phyloP scores from a whole-genome alignment of 805 yeast genomes.

The Saccharomycopsis babjevae region DNA sequence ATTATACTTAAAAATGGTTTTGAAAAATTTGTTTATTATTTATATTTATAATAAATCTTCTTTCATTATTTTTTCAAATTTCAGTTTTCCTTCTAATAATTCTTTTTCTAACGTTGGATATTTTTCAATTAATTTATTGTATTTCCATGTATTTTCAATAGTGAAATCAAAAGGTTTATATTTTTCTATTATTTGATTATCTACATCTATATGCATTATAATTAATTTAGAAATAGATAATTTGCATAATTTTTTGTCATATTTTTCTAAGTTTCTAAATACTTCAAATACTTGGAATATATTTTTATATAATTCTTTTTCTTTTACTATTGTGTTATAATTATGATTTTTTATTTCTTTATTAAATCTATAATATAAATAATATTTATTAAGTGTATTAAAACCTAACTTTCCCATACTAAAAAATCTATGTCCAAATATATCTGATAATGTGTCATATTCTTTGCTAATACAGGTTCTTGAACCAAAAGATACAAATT shows the following conservation, averaged over 20 bases:
- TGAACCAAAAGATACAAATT: background rate
- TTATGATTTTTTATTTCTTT: background rate
- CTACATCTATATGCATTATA: background rate
- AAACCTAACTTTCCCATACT: background rate
- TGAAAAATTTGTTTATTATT: no score
- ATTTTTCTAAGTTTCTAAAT: background rate
- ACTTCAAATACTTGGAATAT: background rate
- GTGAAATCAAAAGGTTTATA: background rate
- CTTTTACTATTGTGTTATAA: background rate
- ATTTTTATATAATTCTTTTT: background rate
- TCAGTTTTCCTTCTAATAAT: background rate
- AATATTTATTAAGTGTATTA: background rate
- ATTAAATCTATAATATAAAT: background rate
- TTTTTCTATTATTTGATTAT: background rate
- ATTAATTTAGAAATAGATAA: background rate
- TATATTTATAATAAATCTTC: background rate
- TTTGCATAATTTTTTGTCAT: background rate
- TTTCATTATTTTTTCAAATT: background rate
- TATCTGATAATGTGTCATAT: background rate
- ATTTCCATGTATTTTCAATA: background rate
- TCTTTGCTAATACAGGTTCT: background rate
- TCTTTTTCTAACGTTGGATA: background rate
- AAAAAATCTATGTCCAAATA: background rate
- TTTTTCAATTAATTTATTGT: background rate
- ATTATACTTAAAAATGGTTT: no score